These are phyloP conservation scores for Sequoia sempervirens DNA, from an alignment of 75 land plant genomes.

Conservation along the genomic window DNA sequence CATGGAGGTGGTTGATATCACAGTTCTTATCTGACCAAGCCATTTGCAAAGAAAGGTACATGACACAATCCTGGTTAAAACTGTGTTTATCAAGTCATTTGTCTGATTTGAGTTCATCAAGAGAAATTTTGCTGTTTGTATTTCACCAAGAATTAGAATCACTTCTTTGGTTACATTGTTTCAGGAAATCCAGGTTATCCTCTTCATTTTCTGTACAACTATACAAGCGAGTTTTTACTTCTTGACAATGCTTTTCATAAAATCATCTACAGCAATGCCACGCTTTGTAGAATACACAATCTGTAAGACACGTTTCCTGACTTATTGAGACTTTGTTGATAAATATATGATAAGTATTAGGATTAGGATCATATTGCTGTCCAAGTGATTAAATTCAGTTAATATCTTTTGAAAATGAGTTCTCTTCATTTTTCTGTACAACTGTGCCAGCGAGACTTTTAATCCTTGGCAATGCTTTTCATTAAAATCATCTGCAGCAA, in stretches of 20 bases:
- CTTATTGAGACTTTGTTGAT: not conserved
- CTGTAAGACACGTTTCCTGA: not conserved
- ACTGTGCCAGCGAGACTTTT: not conserved
- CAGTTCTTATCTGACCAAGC: not conserved
- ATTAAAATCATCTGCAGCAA: not conserved
- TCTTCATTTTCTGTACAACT: not conserved
- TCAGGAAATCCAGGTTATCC: not conserved
- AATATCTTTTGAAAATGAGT: not conserved
- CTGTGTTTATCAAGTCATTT: not conserved
- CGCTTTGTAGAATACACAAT: not conserved
- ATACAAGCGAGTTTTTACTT: not conserved
- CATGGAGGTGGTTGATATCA: conserved; percentile 24
- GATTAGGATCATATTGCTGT: not conserved
- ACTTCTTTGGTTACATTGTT: not conserved
- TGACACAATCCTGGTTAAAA: not conserved
- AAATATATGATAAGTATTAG: not conserved
- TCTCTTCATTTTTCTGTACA: not conserved
- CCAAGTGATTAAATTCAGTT: not conserved
- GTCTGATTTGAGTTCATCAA: not conserved
- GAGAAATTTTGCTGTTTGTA: not conserved
- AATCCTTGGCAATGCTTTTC: not conserved
- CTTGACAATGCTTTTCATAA: not conserved
- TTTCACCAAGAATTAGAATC: not conserved
- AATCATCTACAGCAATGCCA: not conserved
- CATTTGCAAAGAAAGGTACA: not conserved